Conservation (phyloP, 1,284 basidiomycete genomes). For the Irpex lacteus region DNA sequence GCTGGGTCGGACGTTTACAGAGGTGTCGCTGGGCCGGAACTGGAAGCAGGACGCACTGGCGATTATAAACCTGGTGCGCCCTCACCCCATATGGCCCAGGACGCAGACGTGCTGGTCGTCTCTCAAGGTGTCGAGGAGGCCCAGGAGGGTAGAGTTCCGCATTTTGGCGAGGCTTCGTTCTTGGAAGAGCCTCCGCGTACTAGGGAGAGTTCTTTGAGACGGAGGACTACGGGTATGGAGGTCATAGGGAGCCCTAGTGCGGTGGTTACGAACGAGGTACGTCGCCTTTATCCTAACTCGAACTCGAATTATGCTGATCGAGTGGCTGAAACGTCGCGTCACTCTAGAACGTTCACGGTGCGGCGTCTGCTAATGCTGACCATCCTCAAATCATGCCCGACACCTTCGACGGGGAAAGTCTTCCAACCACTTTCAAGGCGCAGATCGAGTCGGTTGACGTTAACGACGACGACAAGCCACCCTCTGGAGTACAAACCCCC, state of each 20-base stretch:
- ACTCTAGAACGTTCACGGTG: background rate
- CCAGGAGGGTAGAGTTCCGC: background rate
- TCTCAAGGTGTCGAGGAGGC: background rate
- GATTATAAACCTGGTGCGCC: background rate
- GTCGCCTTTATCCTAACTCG: background rate
- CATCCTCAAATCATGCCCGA: no score
- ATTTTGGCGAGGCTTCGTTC: background rate
- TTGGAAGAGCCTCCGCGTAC: background rate
- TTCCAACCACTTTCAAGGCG: background rate
- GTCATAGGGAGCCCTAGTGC: background rate
- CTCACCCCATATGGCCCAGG: background rate
- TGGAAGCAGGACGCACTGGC: conserved; percentile 13
- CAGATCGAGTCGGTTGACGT: background rate
- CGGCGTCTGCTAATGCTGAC: no score
- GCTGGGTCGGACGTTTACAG: no score
- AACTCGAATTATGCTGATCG: background rate
- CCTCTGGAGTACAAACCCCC: conserved; percentile 2
- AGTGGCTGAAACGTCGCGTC: background rate
- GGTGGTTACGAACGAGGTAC: background rate
- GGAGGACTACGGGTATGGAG: background rate
- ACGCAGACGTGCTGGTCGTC: background rate
- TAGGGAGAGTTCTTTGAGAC: background rate
- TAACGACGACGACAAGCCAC: background rate
- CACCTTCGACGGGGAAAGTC: background rate
- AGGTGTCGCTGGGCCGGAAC: conserved; percentile 11